A percentile compares a stretch with the other conserved stretches of the same genome.
These are phyloP conservation scores for Musa beccarii DNA, from an alignment of 176 grass and related monocot species.

Conservation along the genomic window DNA sequence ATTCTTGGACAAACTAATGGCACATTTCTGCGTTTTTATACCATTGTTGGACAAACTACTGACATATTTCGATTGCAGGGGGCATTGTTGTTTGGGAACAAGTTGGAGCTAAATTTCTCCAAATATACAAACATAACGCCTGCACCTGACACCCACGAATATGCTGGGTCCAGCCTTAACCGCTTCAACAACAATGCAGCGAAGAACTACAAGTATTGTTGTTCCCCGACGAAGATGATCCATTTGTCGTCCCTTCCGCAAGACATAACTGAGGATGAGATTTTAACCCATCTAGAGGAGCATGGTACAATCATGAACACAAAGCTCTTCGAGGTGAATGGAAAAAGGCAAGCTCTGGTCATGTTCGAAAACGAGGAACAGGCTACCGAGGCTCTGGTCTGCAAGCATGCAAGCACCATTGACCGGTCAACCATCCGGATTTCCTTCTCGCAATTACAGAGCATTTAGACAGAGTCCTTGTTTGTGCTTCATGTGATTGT, in stretches of 20 bases:
- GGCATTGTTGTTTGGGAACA: constrained; percentile 61
- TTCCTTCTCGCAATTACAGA: constrained; percentile 92
- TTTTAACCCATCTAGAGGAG: constrained; percentile 53
- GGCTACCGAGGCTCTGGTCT: constrained; percentile 70
- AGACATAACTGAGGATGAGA: constrained; percentile 54
- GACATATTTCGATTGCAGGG: constrained; percentile 32
- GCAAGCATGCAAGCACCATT: constrained; percentile 68
- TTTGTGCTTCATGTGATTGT: neutral
- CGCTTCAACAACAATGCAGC: constrained; percentile 72
- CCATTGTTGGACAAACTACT: neutral
- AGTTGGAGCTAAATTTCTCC: constrained; percentile 76
- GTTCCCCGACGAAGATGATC: constrained; percentile 87
- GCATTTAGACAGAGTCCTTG: constrained; percentile 25
- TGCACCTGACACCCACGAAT: constrained; percentile 60
- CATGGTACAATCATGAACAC: constrained; percentile 68
- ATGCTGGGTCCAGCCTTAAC: constrained; percentile 63
- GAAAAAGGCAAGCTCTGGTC: constrained; percentile 72
- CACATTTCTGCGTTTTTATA: neutral
- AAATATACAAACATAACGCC: constrained; percentile 73
- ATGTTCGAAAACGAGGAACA: constrained; percentile 65
- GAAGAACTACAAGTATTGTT: constrained; percentile 88
- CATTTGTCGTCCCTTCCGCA: constrained; percentile 81
- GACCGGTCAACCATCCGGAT: constrained; percentile 73
- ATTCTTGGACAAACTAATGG: neutral
- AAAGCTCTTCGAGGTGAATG: constrained; percentile 81